Conservation (phyloP, 306 rosid genomes). For the Glycine latifolia region DNA sequence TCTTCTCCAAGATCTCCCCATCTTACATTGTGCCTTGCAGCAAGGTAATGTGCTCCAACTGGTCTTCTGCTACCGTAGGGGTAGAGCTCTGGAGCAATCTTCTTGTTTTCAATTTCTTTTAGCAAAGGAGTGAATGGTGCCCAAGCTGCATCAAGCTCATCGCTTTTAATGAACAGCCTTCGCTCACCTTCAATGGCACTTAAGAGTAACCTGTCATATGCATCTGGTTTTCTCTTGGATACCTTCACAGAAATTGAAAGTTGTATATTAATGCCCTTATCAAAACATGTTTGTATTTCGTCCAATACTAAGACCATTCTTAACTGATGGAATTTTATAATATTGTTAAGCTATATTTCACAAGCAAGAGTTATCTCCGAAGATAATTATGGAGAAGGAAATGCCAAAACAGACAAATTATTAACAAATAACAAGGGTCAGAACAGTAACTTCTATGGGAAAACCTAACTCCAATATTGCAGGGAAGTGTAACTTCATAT, state of each 20-base stretch:
- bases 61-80: conserved; percentile 98
- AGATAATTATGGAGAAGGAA: neutral
- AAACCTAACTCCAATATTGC: conserved; percentile 14
- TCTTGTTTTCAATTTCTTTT: conserved; percentile 85
- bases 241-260: conserved; percentile 74
- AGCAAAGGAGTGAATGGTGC: conserved; percentile 85
- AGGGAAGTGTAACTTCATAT: neutral
- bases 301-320: neutral
- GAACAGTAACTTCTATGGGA: neutral
- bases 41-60: conserved; percentile 93
- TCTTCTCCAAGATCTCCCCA: conserved; percentile 90
- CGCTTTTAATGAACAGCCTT: conserved; percentile 91
- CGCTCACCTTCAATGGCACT: conserved; percentile 97
- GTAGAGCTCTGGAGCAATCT: conserved; percentile 91
- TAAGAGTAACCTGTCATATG: conserved; percentile 88
- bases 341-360: conserved; percentile 2
- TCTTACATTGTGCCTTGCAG: conserved; percentile 84
- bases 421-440: neutral
- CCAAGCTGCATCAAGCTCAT: conserved; percentile 98
- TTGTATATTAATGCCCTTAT: neutral
- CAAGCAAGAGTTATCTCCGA: conserved; percentile 15
- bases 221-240: conserved; percentile 88
- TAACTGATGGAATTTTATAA: neutral
- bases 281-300: neutral
- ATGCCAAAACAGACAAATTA: neutral